Evolutionary conservation across 2,329 filamentous ascomycete species (phyloP).

Genomic region (Fusarium falciforme): DNA sequence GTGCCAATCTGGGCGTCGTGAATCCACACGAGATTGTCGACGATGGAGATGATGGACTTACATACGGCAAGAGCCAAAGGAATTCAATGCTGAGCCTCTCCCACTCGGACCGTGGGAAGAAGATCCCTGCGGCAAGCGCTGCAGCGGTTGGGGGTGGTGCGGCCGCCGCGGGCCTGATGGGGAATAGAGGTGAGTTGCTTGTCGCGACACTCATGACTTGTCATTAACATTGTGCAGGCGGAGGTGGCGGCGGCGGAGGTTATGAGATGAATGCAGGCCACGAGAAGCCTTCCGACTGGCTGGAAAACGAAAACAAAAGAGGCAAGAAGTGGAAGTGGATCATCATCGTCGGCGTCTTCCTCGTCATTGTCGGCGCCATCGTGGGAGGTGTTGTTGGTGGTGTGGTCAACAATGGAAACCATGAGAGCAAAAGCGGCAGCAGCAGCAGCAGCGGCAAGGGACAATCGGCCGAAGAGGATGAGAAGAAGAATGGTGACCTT

Average conservation of each 20-base stretch:
- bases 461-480: constrained; percentile 69
- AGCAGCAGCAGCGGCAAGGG: constrained; percentile 44
- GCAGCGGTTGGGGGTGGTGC: constrained; percentile 59
- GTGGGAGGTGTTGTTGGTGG: constrained; percentile 81
- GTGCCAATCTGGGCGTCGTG: constrained; percentile 67
- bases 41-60: constrained; percentile 87
- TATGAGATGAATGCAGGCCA: constrained; percentile 46
- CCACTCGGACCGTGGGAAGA: constrained; percentile 51
- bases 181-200: constrained; percentile 41
- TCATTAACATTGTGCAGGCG: constrained; percentile 34
- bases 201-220: background rate
- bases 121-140: constrained; percentile 48
- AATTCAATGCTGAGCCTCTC: constrained; percentile 71
- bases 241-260: constrained; percentile 35
- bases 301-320: constrained; percentile 67
- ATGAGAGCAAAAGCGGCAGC: constrained; percentile 12
- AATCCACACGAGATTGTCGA: constrained; percentile 86
- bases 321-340: constrained; percentile 78
- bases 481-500: constrained; percentile 74
- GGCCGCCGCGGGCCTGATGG: constrained; percentile 53
- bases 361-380: constrained; percentile 77
- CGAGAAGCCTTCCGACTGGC: constrained; percentile 77
- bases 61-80: constrained; percentile 61
- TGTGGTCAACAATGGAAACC: constrained; percentile 63
- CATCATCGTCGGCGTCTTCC: constrained; percentile 70